Conservation (phyloP, 75 land plant genomes). For the Cryptomeria japonica region DNA sequence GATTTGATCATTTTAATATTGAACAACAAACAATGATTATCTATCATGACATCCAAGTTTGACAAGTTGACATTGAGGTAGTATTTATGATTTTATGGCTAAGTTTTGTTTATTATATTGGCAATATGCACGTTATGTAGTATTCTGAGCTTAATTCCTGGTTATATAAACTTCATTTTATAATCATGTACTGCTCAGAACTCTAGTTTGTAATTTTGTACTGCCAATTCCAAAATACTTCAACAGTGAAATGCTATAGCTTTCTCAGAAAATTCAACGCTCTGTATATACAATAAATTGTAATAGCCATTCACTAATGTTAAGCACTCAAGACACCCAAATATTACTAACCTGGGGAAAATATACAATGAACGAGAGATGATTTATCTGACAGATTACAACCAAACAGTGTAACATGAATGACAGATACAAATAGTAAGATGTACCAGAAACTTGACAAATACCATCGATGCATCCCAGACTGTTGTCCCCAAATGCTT, state of each 20-base stretch:
- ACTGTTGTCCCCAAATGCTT: slow-evolving; percentile 95
- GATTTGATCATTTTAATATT: no score
- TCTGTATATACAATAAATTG: neutral
- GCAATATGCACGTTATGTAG: no score
- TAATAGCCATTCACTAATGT: neutral
- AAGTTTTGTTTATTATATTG: no score
- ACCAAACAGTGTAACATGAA: neutral
- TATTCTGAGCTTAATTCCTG: no score
- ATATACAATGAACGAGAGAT: neutral
- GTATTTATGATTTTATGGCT: no score
- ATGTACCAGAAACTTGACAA: slow-evolving; percentile 87
- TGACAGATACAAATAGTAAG: neutral
- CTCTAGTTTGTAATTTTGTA: neutral
- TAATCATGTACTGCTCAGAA: neutral
- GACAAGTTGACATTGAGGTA: no score
- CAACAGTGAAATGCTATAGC: neutral
- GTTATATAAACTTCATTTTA: neutral
- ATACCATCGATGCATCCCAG: slow-evolving; percentile 97
- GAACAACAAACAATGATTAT: no score
- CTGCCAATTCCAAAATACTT: neutral
- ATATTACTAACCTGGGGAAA: neutral
- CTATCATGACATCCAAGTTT: no score
- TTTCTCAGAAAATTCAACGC: neutral
- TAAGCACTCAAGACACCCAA: neutral
- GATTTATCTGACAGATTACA: neutral